Evolutionary conservation across 1,139 yeast genomes (phyloP), one percentile per base, ranked within the genome.

Genomic region (Scheffersomyces quercinus): DNA sequence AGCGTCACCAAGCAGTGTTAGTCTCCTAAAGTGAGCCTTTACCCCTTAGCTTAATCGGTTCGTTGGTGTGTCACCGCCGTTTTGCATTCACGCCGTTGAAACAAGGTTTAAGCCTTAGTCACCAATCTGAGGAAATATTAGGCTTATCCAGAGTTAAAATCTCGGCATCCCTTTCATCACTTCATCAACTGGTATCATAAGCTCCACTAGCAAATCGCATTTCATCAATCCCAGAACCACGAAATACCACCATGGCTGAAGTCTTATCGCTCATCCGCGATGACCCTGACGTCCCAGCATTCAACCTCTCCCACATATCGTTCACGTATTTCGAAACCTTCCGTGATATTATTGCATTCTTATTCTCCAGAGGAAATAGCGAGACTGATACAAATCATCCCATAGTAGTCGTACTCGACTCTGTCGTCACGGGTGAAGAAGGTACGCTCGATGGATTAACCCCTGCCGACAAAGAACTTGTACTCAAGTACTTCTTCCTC

Each of bases 401-500:
- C 11, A 65, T 73, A 4, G 57, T 72, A 14, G 56, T 72, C 4
- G 56, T 70, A 4, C 41, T 72, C 28, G 64, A 64, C 39, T n/a
- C 24, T 10, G 35, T 24, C n/a, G 15, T 20, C 2, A 14, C 24
- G 5, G 15, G 15, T 15, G 24, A 31, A 10, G 35, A 31, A 20
- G 26, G 26, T 20, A 20, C 40, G 32, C 51, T 65, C 29, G 67
- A 67, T 29, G 36, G 40, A 20, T 53, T 68, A 20, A 16, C 50
- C 6, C 55, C 53, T 41, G 55, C 54, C 10, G 73, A 71, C 40
- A 66, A 69, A 49, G 48, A 50, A 40, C 52, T 71, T 20, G 56
- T 72, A 15, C 57, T 73, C 48, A 60, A 62, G 40, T 70, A 67
- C 58, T 71, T 64, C 49, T 77, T 75, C 55, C 61, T 62, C 46